Evolutionary conservation across 139 green algal genomes (phyloP).

Genomic region (Zygnema circumcarinatum): DNA sequence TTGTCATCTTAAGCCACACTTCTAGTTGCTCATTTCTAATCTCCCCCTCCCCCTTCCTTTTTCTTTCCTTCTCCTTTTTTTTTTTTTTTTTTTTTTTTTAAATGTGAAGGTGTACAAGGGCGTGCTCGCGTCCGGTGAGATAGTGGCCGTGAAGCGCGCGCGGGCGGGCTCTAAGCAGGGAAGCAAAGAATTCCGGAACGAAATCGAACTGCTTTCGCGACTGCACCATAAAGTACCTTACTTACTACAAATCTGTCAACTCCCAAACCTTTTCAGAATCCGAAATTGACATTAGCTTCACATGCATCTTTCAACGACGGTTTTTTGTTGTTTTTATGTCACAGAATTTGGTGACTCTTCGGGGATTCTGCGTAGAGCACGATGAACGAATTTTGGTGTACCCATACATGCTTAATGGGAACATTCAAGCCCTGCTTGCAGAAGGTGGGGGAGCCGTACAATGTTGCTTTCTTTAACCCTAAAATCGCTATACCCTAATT

Average conservation of each 20-base stretch:
- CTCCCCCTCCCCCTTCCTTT: background rate
- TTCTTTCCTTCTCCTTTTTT: background rate
- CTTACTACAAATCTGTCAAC: no score
- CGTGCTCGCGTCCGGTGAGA: background rate
- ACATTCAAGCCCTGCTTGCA: background rate
- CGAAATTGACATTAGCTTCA: no score
- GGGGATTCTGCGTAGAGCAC: background rate
- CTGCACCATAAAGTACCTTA: no score
- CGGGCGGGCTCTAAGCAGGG: background rate
- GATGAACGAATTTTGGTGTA: slow-evolving; percentile 21
- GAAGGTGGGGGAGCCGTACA: no score
- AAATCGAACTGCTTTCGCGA: no score
- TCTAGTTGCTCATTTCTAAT: no score
- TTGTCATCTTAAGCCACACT: no score
- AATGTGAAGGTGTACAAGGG: slow-evolving; percentile 4
- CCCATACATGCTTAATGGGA: background rate
- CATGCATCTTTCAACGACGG: background rate
- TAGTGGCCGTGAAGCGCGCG: slow-evolving; percentile 6
- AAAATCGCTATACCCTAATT: no score
- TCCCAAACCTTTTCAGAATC: no score
- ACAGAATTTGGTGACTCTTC: background rate
- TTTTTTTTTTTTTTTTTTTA: background rate
- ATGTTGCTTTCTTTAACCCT: no score
- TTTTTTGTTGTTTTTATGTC: background rate
- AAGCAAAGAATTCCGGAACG: no score